Base-by-base conservation (phyloP, 352 stramenopile genomes). In the Stephanocyclus meneghinianus region DNA sequence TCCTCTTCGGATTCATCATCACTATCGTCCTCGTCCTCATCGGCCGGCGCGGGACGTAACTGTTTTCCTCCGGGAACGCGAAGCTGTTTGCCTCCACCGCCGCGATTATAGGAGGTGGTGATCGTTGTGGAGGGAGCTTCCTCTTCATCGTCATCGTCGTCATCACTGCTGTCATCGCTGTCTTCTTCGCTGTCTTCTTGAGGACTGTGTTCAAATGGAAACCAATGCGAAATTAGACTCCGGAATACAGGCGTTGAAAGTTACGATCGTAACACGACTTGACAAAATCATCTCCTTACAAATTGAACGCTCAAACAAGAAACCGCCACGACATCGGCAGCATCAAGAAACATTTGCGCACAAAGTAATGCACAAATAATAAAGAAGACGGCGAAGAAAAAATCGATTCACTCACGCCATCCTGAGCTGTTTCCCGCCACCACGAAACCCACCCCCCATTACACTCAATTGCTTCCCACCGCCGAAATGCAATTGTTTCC, bases 401-500 rank as follows among this genome's bases (percentile, higher is more conserved):
- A 59, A 59, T 32, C 16, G 0, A 13, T 65, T 62, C 55, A 87
- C 83, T 70, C 59, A 84, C 76, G 83, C 81, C 50, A 80, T 72
- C 15, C 87, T 73, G 53, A 93, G 76, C 44, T 87, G 81, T 68
- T 93, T 93, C 63, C 87, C 87, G 65, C 81, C 79, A 30, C 83
- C 83, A 50, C 64, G 50, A 15, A 59, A 40, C 15, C 74, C 68
- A 44, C n/a, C 59, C 32, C 29, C 60, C 32, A 65, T 35, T 37
- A 71, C 61, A 26, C 65, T 74, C 21, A 87, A 65, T 69, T 89
- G 83, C 45, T 87, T 89, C 40, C 78, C 83, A 32, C 81, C 71
- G 26, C 77, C 64, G 18, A 69, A 69, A 26, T 50, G 61, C 2
- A 76, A 56, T 61, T 76, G 63, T 48, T 70, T 78, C 7, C 71